phyloP scores from a whole-genome alignment of 2,329 filamentous ascomycete species.

The Diaporthe helianthi region DNA sequence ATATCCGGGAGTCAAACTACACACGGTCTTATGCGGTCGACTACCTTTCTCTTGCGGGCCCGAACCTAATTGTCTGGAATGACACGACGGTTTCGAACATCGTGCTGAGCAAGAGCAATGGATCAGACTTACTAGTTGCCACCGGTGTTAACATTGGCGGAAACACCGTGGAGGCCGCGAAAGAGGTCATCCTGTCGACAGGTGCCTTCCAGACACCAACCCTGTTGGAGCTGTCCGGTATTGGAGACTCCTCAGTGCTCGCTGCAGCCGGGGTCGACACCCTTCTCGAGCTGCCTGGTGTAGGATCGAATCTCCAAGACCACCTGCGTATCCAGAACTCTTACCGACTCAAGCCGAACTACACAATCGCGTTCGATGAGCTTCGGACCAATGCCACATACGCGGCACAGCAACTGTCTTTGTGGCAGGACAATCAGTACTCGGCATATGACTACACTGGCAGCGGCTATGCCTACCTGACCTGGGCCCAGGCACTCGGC shows the following conservation, averaged over 20 bases:
- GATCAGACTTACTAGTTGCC: slow-evolving; percentile 36
- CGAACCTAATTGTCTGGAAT: slow-evolving; percentile 47
- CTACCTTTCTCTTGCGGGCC: slow-evolving; percentile 46
- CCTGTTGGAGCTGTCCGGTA: slow-evolving; percentile 24
- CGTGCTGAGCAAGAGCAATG: slow-evolving; percentile 30
- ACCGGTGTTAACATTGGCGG: slow-evolving; percentile 40
- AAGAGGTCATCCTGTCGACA: slow-evolving; percentile 31
- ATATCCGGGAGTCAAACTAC: slow-evolving; percentile 42
- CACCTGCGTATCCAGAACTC: slow-evolving; percentile 46
- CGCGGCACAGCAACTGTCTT: slow-evolving; percentile 32
- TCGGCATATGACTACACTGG: slow-evolving; percentile 33
- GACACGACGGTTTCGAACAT: slow-evolving; percentile 43
- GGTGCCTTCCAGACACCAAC: slow-evolving; percentile 25
- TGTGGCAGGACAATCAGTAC: slow-evolving; percentile 32
- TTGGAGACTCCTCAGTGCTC: slow-evolving; percentile 21
- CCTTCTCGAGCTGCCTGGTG: slow-evolving; percentile 50
- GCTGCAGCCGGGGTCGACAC: slow-evolving; percentile 46
- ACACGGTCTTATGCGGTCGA: slow-evolving; percentile 44
- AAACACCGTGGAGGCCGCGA: slow-evolving; percentile 41
- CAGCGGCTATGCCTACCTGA: slow-evolving; percentile 16
- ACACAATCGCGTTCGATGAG: slow-evolving; percentile 34
- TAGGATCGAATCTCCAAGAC: slow-evolving; percentile 58
- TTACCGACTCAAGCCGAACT: slow-evolving; percentile 37
- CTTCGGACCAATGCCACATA: slow-evolving; percentile 32
- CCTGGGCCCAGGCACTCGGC: slow-evolving; percentile 13